Evolutionary conservation across 345 rosid genomes (phyloP).

Genomic region (Syzygium grande): DNA sequence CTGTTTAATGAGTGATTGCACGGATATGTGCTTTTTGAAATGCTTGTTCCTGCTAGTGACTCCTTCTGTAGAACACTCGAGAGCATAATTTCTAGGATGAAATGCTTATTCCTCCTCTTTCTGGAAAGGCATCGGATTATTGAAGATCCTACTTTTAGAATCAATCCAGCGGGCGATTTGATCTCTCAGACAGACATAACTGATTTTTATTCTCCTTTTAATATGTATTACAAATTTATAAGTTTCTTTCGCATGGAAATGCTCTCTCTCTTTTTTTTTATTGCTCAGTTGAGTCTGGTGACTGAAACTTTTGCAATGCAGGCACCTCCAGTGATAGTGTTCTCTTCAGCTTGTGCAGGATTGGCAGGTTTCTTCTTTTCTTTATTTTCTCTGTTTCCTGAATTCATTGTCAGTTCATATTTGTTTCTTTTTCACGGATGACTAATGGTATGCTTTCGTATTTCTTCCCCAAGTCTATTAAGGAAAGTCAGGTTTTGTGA

Average conservation of each 20-base stretch:
- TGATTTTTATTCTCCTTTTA: background rate
- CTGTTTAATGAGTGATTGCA: background rate
- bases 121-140: background rate
- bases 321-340: constrained; percentile 93
- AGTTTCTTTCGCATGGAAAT: background rate
- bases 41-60: background rate
- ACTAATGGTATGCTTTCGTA: background rate
- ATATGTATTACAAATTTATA: background rate
- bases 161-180: background rate
- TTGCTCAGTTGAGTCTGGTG: background rate
- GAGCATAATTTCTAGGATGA: background rate
- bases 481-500: background rate
- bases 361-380: constrained; percentile 49
- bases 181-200: background rate
- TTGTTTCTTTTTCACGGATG: background rate
- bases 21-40: background rate
- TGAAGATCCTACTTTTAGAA: background rate
- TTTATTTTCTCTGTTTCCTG: background rate
- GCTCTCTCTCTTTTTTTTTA: background rate
- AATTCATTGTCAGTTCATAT: background rate
- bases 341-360: constrained; percentile 91
- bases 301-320: constrained; percentile 23
- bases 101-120: background rate
- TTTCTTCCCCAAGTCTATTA: background rate
- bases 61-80: background rate